Evolutionary conservation across 2,329 filamentous ascomycete species (phyloP).

Genomic region (Aspergillus proliferans): DNA sequence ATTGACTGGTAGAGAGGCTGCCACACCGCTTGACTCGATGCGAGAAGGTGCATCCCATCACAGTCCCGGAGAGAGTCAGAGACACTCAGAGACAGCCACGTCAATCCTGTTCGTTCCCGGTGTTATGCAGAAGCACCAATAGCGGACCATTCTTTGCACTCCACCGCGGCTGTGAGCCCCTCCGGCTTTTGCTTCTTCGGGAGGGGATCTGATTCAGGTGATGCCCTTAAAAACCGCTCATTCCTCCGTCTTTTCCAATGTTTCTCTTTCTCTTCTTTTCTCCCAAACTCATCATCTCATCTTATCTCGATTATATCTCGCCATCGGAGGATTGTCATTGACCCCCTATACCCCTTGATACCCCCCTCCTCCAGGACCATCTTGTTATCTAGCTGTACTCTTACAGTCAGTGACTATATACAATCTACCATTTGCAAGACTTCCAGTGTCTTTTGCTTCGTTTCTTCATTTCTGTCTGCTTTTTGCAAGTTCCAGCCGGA

Average conservation of each 20-base stretch:
- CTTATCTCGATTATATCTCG: background rate
- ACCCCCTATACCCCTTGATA: background rate
- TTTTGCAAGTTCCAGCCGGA: constrained; percentile 11
- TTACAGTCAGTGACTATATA: constrained; percentile 8
- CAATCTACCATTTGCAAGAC: constrained; percentile 2
- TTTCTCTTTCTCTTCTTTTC: background rate
- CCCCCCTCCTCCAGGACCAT: background rate
- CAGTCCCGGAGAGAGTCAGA: no score
- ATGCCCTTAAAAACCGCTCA: background rate
- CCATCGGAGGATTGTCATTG: background rate
- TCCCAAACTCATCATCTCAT: background rate
- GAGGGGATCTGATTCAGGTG: no score
- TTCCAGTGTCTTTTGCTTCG: constrained; percentile 5
- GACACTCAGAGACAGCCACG: background rate
- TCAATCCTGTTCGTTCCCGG: background rate
- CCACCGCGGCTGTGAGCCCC: no score
- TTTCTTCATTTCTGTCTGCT: constrained; percentile 7
- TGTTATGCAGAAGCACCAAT: background rate
- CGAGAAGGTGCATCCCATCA: background rate
- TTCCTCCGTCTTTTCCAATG: background rate
- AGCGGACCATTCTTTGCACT: no score
- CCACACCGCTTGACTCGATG: background rate
- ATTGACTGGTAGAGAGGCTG: background rate
- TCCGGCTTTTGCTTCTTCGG: no score
- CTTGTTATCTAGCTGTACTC: background rate